Conservation (phyloP, 495 filamentous ascomycete genomes). For the Penicillium nucicola region DNA sequence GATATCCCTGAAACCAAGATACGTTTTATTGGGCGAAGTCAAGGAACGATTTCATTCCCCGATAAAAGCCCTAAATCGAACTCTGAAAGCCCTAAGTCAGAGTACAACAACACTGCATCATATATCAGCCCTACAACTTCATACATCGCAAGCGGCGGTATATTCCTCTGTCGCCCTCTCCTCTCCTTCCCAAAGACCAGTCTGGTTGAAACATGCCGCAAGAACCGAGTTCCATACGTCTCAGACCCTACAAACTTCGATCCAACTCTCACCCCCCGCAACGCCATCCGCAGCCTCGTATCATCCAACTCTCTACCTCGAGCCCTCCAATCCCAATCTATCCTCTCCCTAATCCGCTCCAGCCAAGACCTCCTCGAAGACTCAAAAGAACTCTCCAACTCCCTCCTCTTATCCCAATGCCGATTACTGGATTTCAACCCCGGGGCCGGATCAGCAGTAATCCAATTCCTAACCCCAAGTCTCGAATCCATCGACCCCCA, state of each 20-base stretch:
- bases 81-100: neutral
- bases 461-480: constrained; percentile 31
- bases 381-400: constrained; percentile 32
- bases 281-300: constrained; percentile 70
- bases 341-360: constrained; percentile 52
- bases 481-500: constrained; percentile 5
- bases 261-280: constrained; percentile 70
- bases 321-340: constrained; percentile 63
- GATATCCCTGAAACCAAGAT: neutral
- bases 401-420: constrained; percentile 29
- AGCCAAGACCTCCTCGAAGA: constrained; percentile 26
- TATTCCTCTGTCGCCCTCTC: constrained; percentile 72
- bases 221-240: constrained; percentile 65
- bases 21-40: constrained; percentile 8
- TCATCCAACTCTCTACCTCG: constrained; percentile 57
- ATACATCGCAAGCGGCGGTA: constrained; percentile 62
- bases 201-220: constrained; percentile 69
- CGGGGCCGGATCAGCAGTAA: constrained; percentile 33
- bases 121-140: constrained; percentile 8
- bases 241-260: constrained; percentile 87
- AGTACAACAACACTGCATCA: neutral
- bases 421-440: constrained; percentile 38
- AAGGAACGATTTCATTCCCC: constrained; percentile 7
- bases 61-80: neutral
- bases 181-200: constrained; percentile 68